Evolutionary conservation across 352 stramenopile genomes (phyloP), one percentile per base, ranked within the genome.

Genomic region (Pythium apleroticum): DNA sequence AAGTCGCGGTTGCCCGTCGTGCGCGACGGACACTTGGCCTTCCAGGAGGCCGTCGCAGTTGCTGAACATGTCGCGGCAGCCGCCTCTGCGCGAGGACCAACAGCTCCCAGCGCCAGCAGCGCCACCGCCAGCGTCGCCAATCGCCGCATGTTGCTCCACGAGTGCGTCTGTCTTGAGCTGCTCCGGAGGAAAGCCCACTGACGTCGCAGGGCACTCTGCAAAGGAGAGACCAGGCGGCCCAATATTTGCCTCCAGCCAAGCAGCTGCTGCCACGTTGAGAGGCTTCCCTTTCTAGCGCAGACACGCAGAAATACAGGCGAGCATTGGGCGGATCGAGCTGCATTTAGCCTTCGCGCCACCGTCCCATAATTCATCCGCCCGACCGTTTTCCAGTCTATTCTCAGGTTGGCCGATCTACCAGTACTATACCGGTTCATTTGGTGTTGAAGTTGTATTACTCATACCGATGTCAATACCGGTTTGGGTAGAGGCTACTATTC

Each of bases 1-100:
- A 91, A 85, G 43, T 81, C 81, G 11, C 71, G 64, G 62, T 89
- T 91, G 28, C 69, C 66, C 0, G 68, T 57, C 4, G 82, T 90
- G 30, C 84, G 76, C n/a, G 62, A 68, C 0, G 76, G 25, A 48
- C 86, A 94, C 25, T 78, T 86, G n/a, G 71, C 54, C 50, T 86
- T 75, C 86, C 84, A 94, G 17, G 71, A 64, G 14, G 69, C 64
- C 15, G 66, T 71, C n/a, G 81, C 80, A 4, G 60, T 66, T 5
- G 72, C 71, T 1, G 86, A 94, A 56, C 86, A 94, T 31, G 78
- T 79, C 2, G 66, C 56, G 2, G 72, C 63, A 6, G 56, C 57
- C 11, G 43, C 69, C 19, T 53, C 60, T 24, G 17, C 17, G 25
- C 55, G 17, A 8, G 25, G 8, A 60, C 8, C 15, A 2, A 11